Evolutionary conservation across 2,329 filamentous ascomycete genomes (phyloP), one percentile per base, ranked within the genome.

Genomic region (Arthrobotrys sphaeroides): DNA sequence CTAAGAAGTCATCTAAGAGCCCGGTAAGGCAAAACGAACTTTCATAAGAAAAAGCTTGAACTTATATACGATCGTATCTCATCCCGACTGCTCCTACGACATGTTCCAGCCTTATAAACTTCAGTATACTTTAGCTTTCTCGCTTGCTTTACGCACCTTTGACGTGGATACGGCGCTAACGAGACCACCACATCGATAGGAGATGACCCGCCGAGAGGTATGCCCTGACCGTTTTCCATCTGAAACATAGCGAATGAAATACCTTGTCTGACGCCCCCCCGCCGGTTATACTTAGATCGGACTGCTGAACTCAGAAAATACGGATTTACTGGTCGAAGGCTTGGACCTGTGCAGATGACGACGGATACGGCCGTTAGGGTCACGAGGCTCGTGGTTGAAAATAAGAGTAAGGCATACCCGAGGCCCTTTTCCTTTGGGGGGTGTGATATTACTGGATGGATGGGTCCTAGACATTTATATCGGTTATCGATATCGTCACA

Each of bases 321-420:
- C 82, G 95, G 95, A 2, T 99, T 96, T 80, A 86, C 90, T 70
- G 93, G 94, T 70, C 89, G 95, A 62, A 88, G 95, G 70, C 86
- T 99, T 28, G 95, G 95, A 0, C 92, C 94, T 5, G 90, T 94
- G 79, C 95, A 99, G 83, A 97, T 99, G 94, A 98, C 95, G 2
- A 99, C 95, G 3, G 95, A 99, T 82, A 99, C 95, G 18, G 95
- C 95, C 3, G 95, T 97, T 59, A 88, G 95, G 78, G 94, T 97
- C 47, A 98, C 95, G 31, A 88, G 95, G 78, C 90, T 96, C 79
- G 91, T 98, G 4, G 89, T 94, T 9, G 91, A 96, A 80, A 88
- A 94, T 78, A 91, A 91, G 84, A 87, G 94, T 96, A 83, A 78
- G 87, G 22, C 18, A 43, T 6, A 22, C 40, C 40, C 28, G 5